Evolutionary conservation across 2,329 filamentous ascomycete species (phyloP).

Genomic region (Botryotinia calthae): DNA sequence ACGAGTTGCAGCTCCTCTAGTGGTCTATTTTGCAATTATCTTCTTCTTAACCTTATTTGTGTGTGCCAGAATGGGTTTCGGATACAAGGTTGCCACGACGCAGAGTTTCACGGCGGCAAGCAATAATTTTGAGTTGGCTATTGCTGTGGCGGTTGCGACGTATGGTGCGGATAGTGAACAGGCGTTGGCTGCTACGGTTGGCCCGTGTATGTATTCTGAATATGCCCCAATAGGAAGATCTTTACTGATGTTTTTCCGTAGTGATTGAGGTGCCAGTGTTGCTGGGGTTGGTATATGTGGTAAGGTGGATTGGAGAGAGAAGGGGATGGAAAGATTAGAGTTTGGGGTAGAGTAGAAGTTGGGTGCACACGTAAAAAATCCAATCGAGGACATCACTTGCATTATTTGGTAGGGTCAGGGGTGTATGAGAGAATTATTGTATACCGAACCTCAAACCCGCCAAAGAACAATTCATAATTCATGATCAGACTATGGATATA

Average conservation of each 20-base stretch:
- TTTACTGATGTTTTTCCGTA: background rate
- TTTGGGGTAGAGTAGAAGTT: background rate
- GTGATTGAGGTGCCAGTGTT: slow-evolving; percentile 84
- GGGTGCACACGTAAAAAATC: background rate
- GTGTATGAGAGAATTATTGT: background rate
- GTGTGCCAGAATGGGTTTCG: slow-evolving; percentile 65
- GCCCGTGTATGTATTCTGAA: slow-evolving; percentile 48
- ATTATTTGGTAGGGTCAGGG: background rate
- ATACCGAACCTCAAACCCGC: background rate
- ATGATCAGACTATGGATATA: background rate
- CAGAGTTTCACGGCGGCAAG: slow-evolving; percentile 88
- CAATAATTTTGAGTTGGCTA: slow-evolving; percentile 91
- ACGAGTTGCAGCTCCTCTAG: slow-evolving; percentile 73
- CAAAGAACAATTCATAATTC: background rate
- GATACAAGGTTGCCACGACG: slow-evolving; percentile 67
- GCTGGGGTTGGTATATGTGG: slow-evolving; percentile 71
- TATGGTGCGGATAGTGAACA: slow-evolving; percentile 77
- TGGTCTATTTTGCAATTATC: slow-evolving; percentile 76
- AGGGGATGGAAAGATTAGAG: slow-evolving; percentile 38
- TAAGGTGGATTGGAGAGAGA: slow-evolving; percentile 56
- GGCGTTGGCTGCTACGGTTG: slow-evolving; percentile 78
- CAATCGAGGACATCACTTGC: background rate
- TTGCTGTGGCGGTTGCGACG: slow-evolving; percentile 80
- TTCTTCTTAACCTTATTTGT: slow-evolving; percentile 68
- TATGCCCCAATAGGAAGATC: background rate